Evolutionary conservation across 441 rosid species (phyloP), one percentile per base, ranked within the genome.

Genomic region (Cnidoscolus chayamansa): DNA sequence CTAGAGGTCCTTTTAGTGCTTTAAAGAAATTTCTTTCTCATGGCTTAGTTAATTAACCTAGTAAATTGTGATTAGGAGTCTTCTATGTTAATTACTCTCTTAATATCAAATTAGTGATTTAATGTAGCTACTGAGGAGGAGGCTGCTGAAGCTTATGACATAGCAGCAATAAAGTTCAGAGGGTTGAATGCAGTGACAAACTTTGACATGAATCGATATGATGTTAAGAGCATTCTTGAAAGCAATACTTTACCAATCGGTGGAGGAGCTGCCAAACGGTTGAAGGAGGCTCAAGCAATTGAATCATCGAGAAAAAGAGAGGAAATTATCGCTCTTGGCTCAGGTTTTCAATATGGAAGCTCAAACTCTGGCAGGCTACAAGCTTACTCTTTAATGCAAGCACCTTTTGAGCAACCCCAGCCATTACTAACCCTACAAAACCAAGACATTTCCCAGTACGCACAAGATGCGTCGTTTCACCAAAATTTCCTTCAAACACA

Each of bases 111-210:
- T 20, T 68, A 68, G n/a, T 6, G 6, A 6, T 30, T 20, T 54
- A 32, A 63, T 60, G 0, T 20, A 94, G 99, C 91, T 71, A 94
- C 99, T 1, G 99, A 94, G 83, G 98, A 94, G 82, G 99, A 94
- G 75, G 99, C 99, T 19, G 99, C 99, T 1, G 99, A 94, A 81
- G 99, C 99, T 9, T 94, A 94, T 71, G 99, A 94, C 81, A 90
- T 94, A 30, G 99, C 99, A 6, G 99, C 99, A 0, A 94, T 94
- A 68, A 94, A 92, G 76, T 94, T 92, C 74, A 78, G 99, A 63
- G 99, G 99, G 7, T 82, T 92, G 13, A 92, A 84, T 13, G 99
- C 99, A 0, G 98, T 94, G n/a, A 94, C 99, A 47, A 94, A 94
- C 82, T 94, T 94, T 47, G 99, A 94, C 86, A 94, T 94, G 89